A percentile compares a stretch with the other conserved stretches of the same genome.
Evolutionary conservation across 495 filamentous ascomycete genomes (phyloP).

Genomic region (Aspergillus incahuasiensis): DNA sequence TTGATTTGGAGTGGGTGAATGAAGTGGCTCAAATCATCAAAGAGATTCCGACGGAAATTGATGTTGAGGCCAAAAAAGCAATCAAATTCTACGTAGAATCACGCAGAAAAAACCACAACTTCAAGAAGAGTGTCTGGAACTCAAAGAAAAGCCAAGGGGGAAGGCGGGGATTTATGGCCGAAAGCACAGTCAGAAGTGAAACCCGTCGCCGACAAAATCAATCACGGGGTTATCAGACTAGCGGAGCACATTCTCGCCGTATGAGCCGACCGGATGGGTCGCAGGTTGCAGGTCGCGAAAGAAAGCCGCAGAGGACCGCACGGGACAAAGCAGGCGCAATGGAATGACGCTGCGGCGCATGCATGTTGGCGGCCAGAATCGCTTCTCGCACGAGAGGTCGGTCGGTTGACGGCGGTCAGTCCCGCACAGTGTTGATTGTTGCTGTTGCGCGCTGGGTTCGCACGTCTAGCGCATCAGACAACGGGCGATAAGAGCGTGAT

Average conservation of each 20-base stretch:
- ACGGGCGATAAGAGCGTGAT: conserved; percentile 3
- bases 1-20: background rate
- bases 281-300: background rate
- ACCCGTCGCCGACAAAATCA: conserved; percentile 4
- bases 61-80: background rate
- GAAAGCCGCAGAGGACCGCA: background rate
- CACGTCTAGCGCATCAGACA: background rate
- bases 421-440: background rate
- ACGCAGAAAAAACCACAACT: conserved; percentile 6
- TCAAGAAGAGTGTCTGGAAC: conserved; percentile 2
- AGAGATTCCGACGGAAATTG: background rate
- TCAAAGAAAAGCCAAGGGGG: background rate
- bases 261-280: conserved; percentile 3
- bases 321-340: background rate
- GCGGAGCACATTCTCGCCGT: conserved; percentile 5
- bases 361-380: conserved; percentile 1
- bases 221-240: conserved; percentile 2
- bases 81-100: conserved; percentile 11
- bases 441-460: background rate
- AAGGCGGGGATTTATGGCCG: conserved; percentile 4
- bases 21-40: background rate
- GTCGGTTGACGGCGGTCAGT: conserved; percentile 1
- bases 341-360: conserved; percentile 12
- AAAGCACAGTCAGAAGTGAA: background rate
- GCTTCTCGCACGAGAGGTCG: conserved; percentile 19